Evolutionary conservation across 2,329 filamentous ascomycete species (phyloP), one percentile per base, ranked within the genome.

Genomic region (Epichloe sibirici): DNA sequence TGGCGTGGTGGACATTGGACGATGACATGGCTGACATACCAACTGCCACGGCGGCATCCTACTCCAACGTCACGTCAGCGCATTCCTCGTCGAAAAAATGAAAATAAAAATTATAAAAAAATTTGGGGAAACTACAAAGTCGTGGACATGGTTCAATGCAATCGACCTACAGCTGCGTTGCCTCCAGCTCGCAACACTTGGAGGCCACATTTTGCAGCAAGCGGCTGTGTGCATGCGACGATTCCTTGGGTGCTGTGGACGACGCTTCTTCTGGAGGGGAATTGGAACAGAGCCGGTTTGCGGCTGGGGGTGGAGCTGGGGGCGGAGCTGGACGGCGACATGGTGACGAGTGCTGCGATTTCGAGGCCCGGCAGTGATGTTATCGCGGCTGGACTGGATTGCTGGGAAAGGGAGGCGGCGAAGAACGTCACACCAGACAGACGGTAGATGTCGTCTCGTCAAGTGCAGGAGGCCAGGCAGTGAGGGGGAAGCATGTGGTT

Each of bases 11-110:
- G 12, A 21, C 8, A 3, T 37, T 8, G n/a, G 31, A 11, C 7
- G 31, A 37, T 47, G 34, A 47, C 3, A 25, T 6, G 34, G 13
- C 6, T 7, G 17, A 56, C 59, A 9, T 74, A 87, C 85, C 85
- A 56, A 95, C 88, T 44, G 93, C 93, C 4, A 97, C 88, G 8
- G 93, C 91, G n/a, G 93, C 91, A 74, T 97, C 91, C 88, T 94
- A 12, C 0, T 40, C 50, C 17, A n/a, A 7, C 12, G 6, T 31
- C 28, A 31, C 4, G 49, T 58, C 9, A 63, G 50, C 34, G 7
- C 13, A 25, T 21, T 21, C 9, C 7, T 17, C 5, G 23, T n/a
- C 25, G 31, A 28, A 9, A 1, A 9, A 31, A 2, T 2, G 2
- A 21, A 21, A 21, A 2, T 2, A 21, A 21, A 21, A 21, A 21